phyloP scores from a whole-genome alignment of 306 rosid species.

The Pachyrhizus erosus region DNA sequence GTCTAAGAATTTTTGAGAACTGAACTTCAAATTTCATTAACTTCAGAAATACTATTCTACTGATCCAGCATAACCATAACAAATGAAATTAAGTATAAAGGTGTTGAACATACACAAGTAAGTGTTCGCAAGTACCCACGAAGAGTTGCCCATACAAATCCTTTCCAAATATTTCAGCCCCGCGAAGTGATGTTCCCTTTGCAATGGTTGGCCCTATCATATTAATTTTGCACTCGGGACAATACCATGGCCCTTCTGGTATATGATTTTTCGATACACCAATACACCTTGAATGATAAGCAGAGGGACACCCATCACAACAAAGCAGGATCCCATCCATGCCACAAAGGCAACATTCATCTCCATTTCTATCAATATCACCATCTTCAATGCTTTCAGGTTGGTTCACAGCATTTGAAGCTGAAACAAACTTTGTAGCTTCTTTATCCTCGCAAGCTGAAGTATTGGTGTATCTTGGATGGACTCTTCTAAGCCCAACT shows the following conservation, averaged over 20 bases:
- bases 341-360: constrained; percentile 95
- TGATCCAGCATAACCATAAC: constrained; percentile 29
- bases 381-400: constrained; percentile 53
- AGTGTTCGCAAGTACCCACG: constrained; percentile 88
- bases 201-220: constrained; percentile 69
- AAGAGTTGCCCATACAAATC: constrained; percentile 84
- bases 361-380: constrained; percentile 79
- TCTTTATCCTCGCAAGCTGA: constrained; percentile 71
- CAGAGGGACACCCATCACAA: constrained; percentile 99
- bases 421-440: constrained; percentile 53
- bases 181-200: constrained; percentile 76
- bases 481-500: constrained; percentile 73
- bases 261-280: constrained; percentile 83
- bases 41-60: constrained; percentile 29
- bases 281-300: constrained; percentile 96
- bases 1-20: constrained; percentile 9
- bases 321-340: constrained; percentile 98
- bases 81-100: constrained; percentile 40
- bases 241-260: constrained; percentile 97
- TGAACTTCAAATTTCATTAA: constrained; percentile 30
- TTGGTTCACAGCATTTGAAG: constrained; percentile 48
- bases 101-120: constrained; percentile 86
- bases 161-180: constrained; percentile 84
- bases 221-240: constrained; percentile 89
- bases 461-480: constrained; percentile 72